Conservation (phyloP, 352 stramenopile species). For the Phytopythium aichiense region DNA sequence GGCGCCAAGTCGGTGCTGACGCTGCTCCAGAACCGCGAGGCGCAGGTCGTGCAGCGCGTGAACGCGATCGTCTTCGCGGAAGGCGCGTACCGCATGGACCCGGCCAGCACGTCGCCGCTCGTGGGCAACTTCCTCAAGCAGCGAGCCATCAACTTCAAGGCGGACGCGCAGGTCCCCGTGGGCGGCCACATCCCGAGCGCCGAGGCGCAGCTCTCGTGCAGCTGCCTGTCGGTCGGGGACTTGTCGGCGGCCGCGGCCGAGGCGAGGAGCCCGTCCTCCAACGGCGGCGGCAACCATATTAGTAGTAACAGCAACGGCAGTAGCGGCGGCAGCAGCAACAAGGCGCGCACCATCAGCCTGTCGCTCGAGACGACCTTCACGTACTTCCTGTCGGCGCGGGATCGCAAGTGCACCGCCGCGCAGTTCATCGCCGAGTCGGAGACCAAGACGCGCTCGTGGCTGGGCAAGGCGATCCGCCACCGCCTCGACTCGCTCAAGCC, state of each 20-base stretch:
- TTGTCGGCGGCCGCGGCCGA: conserved; percentile 21
- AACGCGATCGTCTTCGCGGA: conserved; percentile 69
- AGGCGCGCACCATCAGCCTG: conserved; percentile 70
- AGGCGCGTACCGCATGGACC: conserved; percentile 54
- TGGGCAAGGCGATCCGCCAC: conserved; percentile 58
- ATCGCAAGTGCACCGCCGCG: conserved; percentile 37
- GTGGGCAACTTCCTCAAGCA: conserved; percentile 60
- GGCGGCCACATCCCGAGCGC: conserved; percentile 43
- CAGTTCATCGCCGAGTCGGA: conserved; percentile 68
- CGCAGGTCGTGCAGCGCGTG: conserved; percentile 46
- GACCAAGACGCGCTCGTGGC: conserved; percentile 50
- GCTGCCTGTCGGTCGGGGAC: conserved; percentile 59
- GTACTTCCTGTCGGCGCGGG: conserved; percentile 62
- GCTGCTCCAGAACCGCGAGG: conserved; percentile 59
- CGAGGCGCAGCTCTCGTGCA: conserved; percentile 61
- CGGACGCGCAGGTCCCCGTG: conserved; percentile 34
- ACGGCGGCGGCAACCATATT: conserved; percentile 9
- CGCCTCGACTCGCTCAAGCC: conserved; percentile 66
- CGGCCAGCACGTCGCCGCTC: conserved; percentile 37
- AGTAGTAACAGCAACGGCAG: conserved; percentile 32
- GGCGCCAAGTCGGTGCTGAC: conserved; percentile 65
- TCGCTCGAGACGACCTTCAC: conserved; percentile 65
- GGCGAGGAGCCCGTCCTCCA: conserved; percentile 4
- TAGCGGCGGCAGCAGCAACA: conserved; percentile 57
- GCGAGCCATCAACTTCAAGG: conserved; percentile 76